Conservation (phyloP, 2,329 filamentous ascomycete genomes). For the Ambrosiella beaveri region DNA sequence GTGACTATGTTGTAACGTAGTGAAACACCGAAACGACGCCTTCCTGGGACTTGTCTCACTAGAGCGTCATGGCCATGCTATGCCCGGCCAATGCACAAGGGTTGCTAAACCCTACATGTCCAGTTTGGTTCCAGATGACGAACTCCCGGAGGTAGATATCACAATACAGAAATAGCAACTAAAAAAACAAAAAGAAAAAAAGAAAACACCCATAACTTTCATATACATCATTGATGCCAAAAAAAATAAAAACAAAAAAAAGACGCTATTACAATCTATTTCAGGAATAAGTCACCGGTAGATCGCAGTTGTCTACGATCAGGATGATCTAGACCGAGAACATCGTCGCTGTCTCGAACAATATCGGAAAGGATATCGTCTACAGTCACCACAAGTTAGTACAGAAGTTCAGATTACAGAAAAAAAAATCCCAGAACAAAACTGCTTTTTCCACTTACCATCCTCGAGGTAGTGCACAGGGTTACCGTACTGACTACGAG, state of each 20-base stretch:
- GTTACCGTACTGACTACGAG: slow-evolving; percentile 54
- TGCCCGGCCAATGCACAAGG: not conserved
- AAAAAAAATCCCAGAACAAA: not conserved
- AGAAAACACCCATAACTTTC: not conserved
- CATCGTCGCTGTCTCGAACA: slow-evolving; percentile 35
- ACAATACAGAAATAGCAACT: too few species aligned
- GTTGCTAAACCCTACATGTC: not conserved
- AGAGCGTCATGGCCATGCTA: not conserved
- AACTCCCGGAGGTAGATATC: too few species aligned
- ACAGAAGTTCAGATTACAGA: not conserved
- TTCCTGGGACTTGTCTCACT: not conserved
- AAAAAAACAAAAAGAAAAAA: too few species aligned
- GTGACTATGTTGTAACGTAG: not conserved
- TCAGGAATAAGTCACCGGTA: slow-evolving; percentile 44
- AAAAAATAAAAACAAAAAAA: not conserved
- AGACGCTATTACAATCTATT: slow-evolving; percentile 12
- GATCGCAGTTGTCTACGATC: slow-evolving; percentile 43
- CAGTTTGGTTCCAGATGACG: too few species aligned
- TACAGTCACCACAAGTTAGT: slow-evolving; percentile 17
- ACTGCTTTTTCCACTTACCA: slow-evolving; percentile 37
- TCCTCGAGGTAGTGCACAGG: slow-evolving; percentile 64
- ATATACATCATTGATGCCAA: not conserved
- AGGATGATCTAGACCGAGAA: slow-evolving; percentile 47
- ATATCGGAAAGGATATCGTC: slow-evolving; percentile 40
- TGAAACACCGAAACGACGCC: not conserved